Base-by-base conservation (phyloP, 495 filamentous ascomycete species). In the Trichodelitschia bisporula region DNA sequence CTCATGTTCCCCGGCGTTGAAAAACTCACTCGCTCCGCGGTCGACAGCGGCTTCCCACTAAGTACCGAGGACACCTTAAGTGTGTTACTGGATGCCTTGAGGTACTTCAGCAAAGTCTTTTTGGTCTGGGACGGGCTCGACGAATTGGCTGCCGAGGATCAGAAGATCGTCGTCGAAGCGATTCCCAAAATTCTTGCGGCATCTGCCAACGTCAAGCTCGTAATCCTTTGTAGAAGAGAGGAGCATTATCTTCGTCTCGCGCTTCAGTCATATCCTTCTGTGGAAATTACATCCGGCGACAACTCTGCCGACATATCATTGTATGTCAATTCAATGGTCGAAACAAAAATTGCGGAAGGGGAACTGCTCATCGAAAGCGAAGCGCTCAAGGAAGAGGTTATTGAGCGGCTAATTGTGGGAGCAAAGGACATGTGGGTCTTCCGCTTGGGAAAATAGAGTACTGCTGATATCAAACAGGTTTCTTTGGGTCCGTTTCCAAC, bases 401-500 rank as follows among this genome's bases (percentile, higher is more conserved):
- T 28, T 16, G 14, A 27, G 2, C n/a, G 28, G 3, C 30, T 41
- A 6, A 14, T 32, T 0, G 18, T 24, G 9, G 33, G 40, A 11
- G 36, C 40, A 0, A 28, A 39, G 20, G 34, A 31, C 4, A 42
- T 39, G 36, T 36, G 17, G 34, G 40, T 31, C 12, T 24, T 12
- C 21, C 21, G 27, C 13, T 33, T 34, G 4, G 10, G 15, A 15
- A 26, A 21, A 33, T 18, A 24, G 11, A 33, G 14, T 11, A 21
- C 24, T 15, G 5, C 19, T 17, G 15, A 17, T 17, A 14, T 2
- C 17, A 2, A 26, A 16, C 17, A 44, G 41, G 41, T 41, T 41
- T 25, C 36, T 44, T 8, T 41, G 37, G 40, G 40, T 37, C 4
- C 30, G 32, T 15, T 46, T 46, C 26, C 37, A 43, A 23, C 15